These are phyloP conservation scores for grape (Vitis vinifera) DNA, from an alignment of 164 flowering plant genomes.

Conservation along the genomic window ASM3070453v1 NC_081821.1:13198501-13199000, in stretches of 20 bases:
- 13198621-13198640: too few relatives aligned
- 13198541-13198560: too few relatives aligned
- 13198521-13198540: too few relatives aligned
- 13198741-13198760: neutral
- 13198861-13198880: conserved; percentile 83
- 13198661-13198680: too few relatives aligned
- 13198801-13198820: neutral
- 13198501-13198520: too few relatives aligned
- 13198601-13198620: too few relatives aligned
- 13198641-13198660: too few relatives aligned
- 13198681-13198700: too few relatives aligned
- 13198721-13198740: too few relatives aligned
- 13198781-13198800: neutral
- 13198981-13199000: neutral
- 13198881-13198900: conserved; percentile 73
- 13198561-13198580: too few relatives aligned
- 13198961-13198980: conserved; percentile 51
- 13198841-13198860: conserved; percentile 70
- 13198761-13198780: neutral
- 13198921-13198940: conserved; percentile 63
- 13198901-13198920: conserved; percentile 77
- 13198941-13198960: conserved; percentile 66
- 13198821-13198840: conserved; percentile 82
- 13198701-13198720: too few relatives aligned
- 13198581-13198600: too few relatives aligned